Base-by-base conservation (phyloP, 2,329 filamentous ascomycete genomes). In the Paramyrothecium sp. region DNA sequence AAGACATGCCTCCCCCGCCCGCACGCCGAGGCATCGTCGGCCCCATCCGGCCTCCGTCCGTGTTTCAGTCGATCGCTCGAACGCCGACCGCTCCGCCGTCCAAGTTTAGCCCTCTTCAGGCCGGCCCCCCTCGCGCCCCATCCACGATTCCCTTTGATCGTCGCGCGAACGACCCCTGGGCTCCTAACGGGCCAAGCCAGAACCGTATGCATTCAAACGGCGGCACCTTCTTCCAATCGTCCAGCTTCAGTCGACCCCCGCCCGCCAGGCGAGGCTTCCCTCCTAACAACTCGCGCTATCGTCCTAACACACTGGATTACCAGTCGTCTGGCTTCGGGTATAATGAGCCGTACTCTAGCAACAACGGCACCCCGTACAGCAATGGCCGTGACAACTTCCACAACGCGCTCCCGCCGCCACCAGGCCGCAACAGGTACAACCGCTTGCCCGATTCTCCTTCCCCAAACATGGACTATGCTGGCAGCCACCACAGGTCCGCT, bases 251-350 rank as follows among this genome's bases (percentile, higher is more conserved):
- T 3, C 60, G 67, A 22, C 61, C 59, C 41, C 59, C 65, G 26
- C 65, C 67, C 13, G 70, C 69, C 5, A 64, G 69, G 10, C 70
- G 68, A 51, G 72, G 72, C 26, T 65, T 65, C n/a, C 67, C 67
- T 41, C 59, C 59, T 30, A 65, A 61, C 49, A 61, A 60, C 3
- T 56, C 60, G 23, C 61, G 59, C 12, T 75, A 74, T 59, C 67
- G 71, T 10, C 66, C 70, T 34, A 69, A 64, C 34, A 70, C 68
- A n/a, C 63, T 67, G 4, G 72, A 74, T 55, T 71, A 72, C 23
- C 70, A 68, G 23, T 70, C 69, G 16, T 65, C 68, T 30, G 61
- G 64, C 23, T 63, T 64, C 19, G 54, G 58, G 1, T 26, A 63
- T 30, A 55, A 61, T 10, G 68, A 68, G 38, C 64, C 64, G 58